Base-by-base conservation (phyloP, 2,329 filamentous ascomycete genomes). In the Penicillium hesseltinei region DNA sequence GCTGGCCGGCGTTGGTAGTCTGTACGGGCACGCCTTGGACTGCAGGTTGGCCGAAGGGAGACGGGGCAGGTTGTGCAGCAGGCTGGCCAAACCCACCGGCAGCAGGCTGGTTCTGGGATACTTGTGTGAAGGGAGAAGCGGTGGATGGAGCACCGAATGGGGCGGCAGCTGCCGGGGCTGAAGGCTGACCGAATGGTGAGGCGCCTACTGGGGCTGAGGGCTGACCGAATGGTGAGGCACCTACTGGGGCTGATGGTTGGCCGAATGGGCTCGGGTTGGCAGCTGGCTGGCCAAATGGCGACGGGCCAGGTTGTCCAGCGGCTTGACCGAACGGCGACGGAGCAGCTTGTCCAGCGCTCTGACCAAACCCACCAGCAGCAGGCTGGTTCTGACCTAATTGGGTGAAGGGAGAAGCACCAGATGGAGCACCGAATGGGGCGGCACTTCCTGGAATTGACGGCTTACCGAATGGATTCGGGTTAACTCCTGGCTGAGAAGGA, bases 361-460 rank as follows among this genome's bases (percentile, higher is more conserved):
- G 67, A 0, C 66, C 68, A 47, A 72, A 72, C 4, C 62, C 69
- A 51, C 58, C 64, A 71, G 51, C 70, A 62, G 47, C 27, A 33
- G 49, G 71, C 63, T 68, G 66, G 23, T 55, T 61, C 35, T 69
- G 66, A 25, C 66, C 60, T 21, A 77, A 66, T 54, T 77, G 77
- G 2, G 80, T 78, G 60, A 85, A 84, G 3, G 75, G 70, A 38
- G 74, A 71, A 8, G 68, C 61, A 46, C 66, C 62, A 42, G 61
- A 66, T 36, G 75, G 72, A 35, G 75, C 71, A 36, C 75, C 76
- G 54, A 80, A 75, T 21, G 54, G 54, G 21, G 66, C 63, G 13
- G 66, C 61, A 3, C 58, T 54, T 54, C 65, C 67, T 17, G 64
- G 58, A 5, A 62, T 53, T 27, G 67, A 59, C 9, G 67, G 65